Evolutionary conservation across 1,284 basidiomycete species (phyloP).

Genomic region (Cryptococcus sp.): DNA sequence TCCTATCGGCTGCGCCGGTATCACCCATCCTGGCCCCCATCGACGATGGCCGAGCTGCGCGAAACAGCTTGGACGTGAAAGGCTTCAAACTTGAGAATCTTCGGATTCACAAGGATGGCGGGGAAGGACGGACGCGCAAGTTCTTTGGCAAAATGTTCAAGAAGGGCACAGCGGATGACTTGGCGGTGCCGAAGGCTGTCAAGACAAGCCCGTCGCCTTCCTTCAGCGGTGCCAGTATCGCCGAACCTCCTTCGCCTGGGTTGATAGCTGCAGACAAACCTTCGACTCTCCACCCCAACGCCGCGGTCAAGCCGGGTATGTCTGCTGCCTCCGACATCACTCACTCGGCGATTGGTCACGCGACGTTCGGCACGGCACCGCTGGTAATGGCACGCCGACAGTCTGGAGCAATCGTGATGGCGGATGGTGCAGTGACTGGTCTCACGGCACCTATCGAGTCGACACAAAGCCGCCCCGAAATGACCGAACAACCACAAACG

Average conservation of each 20-base stretch:
- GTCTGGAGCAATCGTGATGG: constrained; percentile 27
- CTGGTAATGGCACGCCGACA: constrained; percentile 27
- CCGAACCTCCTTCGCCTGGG: background rate
- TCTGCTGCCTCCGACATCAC: background rate
- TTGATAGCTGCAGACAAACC: background rate
- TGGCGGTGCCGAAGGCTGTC: background rate
- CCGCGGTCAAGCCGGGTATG: background rate
- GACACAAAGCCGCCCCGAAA: background rate
- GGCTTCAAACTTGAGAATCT: constrained; percentile 19
- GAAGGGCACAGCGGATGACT: constrained; percentile 50
- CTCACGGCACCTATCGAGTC: constrained; percentile 14
- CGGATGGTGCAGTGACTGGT: constrained; percentile 39
- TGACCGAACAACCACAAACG: constrained; percentile 6
- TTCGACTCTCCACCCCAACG: constrained; percentile 12
- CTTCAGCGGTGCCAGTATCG: constrained; percentile 6
- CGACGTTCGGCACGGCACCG: constrained; percentile 50
- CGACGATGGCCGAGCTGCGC: constrained; percentile 19
- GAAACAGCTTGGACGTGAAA: constrained; percentile 32
- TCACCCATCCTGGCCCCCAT: constrained; percentile 33
- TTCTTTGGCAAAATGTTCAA: constrained; percentile 74
- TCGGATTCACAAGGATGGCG: constrained; percentile 19
- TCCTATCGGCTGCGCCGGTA: constrained; percentile 36
- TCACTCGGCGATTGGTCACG: constrained; percentile 21
- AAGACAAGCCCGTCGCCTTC: constrained; percentile 18
- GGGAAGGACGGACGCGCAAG: constrained; percentile 56